Conservation (phyloP, 169 alveolate genomes). For the Eimeria zaria region DNA sequence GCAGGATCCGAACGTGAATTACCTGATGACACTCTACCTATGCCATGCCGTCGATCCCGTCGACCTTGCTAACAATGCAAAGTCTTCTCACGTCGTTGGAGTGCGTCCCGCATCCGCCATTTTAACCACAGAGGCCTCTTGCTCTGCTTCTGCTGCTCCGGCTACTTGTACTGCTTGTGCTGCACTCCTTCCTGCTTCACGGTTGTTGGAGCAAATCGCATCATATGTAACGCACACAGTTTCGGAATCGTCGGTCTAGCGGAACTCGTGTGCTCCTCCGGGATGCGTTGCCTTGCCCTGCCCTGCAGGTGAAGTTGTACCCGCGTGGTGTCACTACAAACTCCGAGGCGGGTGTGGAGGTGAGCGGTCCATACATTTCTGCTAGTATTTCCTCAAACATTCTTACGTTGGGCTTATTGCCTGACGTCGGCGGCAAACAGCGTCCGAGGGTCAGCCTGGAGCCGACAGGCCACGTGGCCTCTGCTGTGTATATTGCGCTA, state of each 20-base stretch:
- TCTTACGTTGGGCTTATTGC: not conserved
- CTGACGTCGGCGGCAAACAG: not conserved
- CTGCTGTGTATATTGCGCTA: not conserved
- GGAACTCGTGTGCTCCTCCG: not conserved
- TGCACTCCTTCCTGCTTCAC: not conserved
- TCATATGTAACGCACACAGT: not conserved
- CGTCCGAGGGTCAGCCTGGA: not conserved
- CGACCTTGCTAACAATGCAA: conserved; percentile 75
- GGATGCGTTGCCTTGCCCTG: not conserved
- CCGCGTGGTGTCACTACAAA: conserved; percentile 88
- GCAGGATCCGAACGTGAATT: conserved; percentile 84
- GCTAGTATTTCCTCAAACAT: not conserved
- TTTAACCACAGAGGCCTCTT: not conserved
- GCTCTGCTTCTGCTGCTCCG: not conserved
- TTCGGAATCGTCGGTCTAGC: not conserved
- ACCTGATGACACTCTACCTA: conserved; percentile 86
- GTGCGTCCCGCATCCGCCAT: not conserved
- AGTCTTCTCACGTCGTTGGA: conserved; percentile 80
- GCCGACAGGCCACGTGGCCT: not conserved
- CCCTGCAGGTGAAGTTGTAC: conserved; percentile 82
- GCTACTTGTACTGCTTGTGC: not conserved
- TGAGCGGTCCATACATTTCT: conserved; percentile 12
- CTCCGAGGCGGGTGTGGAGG: conserved; percentile 86
- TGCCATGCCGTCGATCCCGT: conserved; percentile 59
- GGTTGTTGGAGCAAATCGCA: not conserved